Base-by-base conservation (phyloP, 371 early-diverging fungal species). In the Mucor irregularis region DNA sequence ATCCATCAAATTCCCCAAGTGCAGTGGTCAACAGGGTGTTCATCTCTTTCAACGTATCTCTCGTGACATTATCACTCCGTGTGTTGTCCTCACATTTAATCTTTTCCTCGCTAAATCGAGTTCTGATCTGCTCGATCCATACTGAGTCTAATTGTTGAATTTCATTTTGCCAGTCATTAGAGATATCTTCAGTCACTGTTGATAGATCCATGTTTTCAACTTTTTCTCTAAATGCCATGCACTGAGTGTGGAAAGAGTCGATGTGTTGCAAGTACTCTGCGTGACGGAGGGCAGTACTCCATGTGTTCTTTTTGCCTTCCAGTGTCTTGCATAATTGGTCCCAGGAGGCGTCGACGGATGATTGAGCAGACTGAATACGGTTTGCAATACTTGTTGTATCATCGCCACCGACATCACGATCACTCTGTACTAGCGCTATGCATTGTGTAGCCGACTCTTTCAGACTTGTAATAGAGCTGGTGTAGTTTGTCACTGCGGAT, bases 141-240 rank as follows among this genome's bases (percentile, higher is more conserved):
- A 45, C 42, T 6, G 21, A 17, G 21, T 64, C 58, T 5, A 71
- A 22, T 31, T 14, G 3, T 8, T 62, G 43, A 6, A 58, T 28
- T 1, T 58, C 35, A 11, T 62, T 43, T 30, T 69, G 69, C 73
- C 73, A 72, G 11, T 53, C 48, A 4, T 45, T 54, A 2, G 60
- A 4, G 1, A 57, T 21, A 7, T 51, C 42, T 11, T 72, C 73
- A 0, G 58, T 63, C 1, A 68, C 21, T 0, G 45, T 24, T 3
- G 35, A 42, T 4, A 65, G 25, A 21, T 56, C 47, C 0, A 40
- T 48, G 2, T 26, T 17, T 3, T 8, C 10, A 2, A 66, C 26
- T 4, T 24, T 28, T 0, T 48, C 11, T 30, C 46, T 29, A 8
- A 72, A 35, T 1, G 19, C 16, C 3, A 31, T 22, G 19, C 46